These are phyloP conservation scores for Jamesozyma rosinii DNA, from an alignment of 805 yeast species.

Conservation along the genomic window DNA sequence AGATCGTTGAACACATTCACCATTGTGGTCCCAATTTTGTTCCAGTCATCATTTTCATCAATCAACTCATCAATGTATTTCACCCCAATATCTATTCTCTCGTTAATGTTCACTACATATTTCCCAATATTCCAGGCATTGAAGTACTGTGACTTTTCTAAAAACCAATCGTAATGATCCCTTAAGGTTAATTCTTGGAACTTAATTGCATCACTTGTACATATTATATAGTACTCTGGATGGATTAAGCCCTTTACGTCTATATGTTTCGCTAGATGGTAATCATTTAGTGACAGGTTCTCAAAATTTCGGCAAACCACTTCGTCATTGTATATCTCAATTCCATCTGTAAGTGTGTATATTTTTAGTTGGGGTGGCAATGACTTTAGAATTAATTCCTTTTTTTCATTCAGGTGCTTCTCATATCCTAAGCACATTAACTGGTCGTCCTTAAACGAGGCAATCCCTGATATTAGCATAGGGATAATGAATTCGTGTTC, in stretches of 20 bases:
- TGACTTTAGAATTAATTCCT: constrained; percentile 5
- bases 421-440: constrained; percentile 36
- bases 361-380: constrained; percentile 72
- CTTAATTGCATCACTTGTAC: constrained; percentile 73
- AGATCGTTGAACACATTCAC: constrained; percentile 21
- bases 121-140: constrained; percentile 77
- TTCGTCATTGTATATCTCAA: constrained; percentile 72
- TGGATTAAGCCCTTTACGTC: constrained; percentile 29
- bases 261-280: constrained; percentile 50
- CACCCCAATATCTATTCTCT: constrained; percentile 53
- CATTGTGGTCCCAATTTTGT: constrained; percentile 33
- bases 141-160: constrained; percentile 41
- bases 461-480: constrained; percentile 61
- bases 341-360: constrained; percentile 54
- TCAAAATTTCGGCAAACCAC: constrained; percentile 51
- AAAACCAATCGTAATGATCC: constrained; percentile 69
- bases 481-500: constrained; percentile 35
- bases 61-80: constrained; percentile 38
- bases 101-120: constrained; percentile 40
- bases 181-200: constrained; percentile 60
- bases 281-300: constrained; percentile 69
- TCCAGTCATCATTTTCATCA: constrained; percentile 40
- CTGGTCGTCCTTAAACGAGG: constrained; percentile 64
- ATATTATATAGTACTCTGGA: constrained; percentile 52
- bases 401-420: constrained; percentile 23